phyloP scores from a whole-genome alignment of 164 flowering plant genomes.

The Nymphaea thermarum region DNA sequence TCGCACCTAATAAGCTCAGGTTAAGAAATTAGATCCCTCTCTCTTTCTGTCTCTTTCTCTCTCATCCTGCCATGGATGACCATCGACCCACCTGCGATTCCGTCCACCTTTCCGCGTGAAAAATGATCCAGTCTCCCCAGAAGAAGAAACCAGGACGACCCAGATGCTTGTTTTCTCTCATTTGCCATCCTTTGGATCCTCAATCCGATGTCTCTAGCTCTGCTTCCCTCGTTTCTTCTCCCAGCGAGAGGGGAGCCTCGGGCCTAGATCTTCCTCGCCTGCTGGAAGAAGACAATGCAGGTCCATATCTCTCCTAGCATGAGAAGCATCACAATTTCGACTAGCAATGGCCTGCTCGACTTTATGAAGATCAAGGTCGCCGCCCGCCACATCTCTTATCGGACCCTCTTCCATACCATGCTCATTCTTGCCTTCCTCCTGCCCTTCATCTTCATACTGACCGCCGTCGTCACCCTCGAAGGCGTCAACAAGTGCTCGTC shows the following conservation, averaged over 20 bases:
- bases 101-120: too few species aligned
- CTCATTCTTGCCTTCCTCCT: slow-evolving; percentile 79
- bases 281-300: slow-evolving; percentile 55
- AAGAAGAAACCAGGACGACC: too few species aligned
- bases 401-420: slow-evolving; percentile 82
- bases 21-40: too few species aligned
- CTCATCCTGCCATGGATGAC: too few species aligned
- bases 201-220: background rate
- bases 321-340: slow-evolving; percentile 97
- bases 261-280: background rate
- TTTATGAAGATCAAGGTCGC: slow-evolving; percentile 99
- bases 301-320: slow-evolving; percentile 98
- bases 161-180: background rate
- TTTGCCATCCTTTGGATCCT: background rate
- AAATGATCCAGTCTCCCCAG: too few species aligned
- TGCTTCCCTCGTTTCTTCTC: background rate
- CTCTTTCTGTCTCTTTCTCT: too few species aligned
- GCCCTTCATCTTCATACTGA: slow-evolving; percentile 95
- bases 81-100: too few species aligned
- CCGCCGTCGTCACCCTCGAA: slow-evolving; percentile 96
- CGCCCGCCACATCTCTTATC: slow-evolving; percentile 83
- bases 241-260: background rate
- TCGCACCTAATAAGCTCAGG: too few species aligned
- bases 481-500: slow-evolving; percentile 99
- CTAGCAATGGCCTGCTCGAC: slow-evolving; percentile 63